A percentile compares a stretch with the other conserved stretches of the same genome.
phyloP scores from a whole-genome alignment of 2,329 filamentous ascomycete species.

The Paracamarosporium sp. region DNA sequence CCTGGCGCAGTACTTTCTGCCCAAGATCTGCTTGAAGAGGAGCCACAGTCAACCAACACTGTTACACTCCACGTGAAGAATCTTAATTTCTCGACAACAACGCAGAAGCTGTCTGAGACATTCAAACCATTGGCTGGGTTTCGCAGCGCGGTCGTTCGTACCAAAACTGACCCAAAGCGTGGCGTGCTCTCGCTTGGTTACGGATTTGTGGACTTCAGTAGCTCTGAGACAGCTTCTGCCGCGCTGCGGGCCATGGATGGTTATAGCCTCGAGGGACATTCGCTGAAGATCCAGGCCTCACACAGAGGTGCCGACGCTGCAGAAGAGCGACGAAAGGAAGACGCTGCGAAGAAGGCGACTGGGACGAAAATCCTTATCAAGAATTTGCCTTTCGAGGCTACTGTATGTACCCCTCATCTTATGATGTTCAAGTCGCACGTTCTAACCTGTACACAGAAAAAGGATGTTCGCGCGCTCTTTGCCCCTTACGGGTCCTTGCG shows the following conservation, averaged over 20 bases:
- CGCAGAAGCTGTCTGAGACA: slow-evolving; percentile 73
- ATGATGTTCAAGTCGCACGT: slow-evolving; percentile 8
- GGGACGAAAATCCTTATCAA: slow-evolving; percentile 96
- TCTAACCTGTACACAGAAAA: slow-evolving; percentile 63
- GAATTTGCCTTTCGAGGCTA: slow-evolving; percentile 93
- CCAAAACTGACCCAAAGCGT: slow-evolving; percentile 90
- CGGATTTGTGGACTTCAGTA: slow-evolving; percentile 89
- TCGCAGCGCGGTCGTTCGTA: slow-evolving; percentile 88
- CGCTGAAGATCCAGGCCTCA: slow-evolving; percentile 82
- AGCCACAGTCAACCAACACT: slow-evolving; percentile 65
- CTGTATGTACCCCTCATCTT: slow-evolving; percentile 28
- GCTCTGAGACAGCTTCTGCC: slow-evolving; percentile 77
- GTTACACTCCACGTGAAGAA: slow-evolving; percentile 94
- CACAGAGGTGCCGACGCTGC: slow-evolving; percentile 88
- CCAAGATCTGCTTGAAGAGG: slow-evolving; percentile 70
- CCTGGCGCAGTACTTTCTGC: slow-evolving; percentile 65
- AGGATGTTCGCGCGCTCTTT: slow-evolving; percentile 86
- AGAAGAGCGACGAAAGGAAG: slow-evolving; percentile 82
- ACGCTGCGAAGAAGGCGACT: slow-evolving; percentile 80
- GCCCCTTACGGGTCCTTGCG: slow-evolving; percentile 90
- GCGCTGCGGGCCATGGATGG: slow-evolving; percentile 89
- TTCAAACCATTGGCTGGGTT: slow-evolving; percentile 89
- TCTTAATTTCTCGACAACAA: slow-evolving; percentile 89
- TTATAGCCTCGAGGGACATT: slow-evolving; percentile 84
- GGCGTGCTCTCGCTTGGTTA: slow-evolving; percentile 93